These are phyloP conservation scores for Vicia faba DNA, from an alignment of 306 rosid species.

Conservation along the genomic window DNA sequence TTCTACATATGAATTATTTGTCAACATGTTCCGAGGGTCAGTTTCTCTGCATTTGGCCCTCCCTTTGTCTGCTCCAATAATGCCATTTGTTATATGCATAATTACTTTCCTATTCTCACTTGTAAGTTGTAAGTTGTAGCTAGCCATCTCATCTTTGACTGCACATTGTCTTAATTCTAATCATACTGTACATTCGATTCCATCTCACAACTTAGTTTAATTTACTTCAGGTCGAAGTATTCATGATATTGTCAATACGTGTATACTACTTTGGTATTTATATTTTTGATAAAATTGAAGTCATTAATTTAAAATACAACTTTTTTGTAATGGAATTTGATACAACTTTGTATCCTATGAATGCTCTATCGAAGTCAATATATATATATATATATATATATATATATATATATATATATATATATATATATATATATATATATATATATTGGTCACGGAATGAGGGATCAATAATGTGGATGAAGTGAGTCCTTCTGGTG, in stretches of 20 bases:
- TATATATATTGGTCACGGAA: no score
- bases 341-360: no score
- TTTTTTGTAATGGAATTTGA: no score
- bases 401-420: no score
- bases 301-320: no score
- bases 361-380: no score
- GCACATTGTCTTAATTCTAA: constrained; percentile 34
- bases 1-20: constrained; percentile 39
- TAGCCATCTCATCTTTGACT: neutral
- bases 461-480: no score
- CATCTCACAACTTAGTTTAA: neutral
- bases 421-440: no score
- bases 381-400: no score
- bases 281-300: no score
- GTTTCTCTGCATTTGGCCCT: constrained; percentile 41
- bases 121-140: constrained; percentile 10
- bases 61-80: constrained; percentile 39
- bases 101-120: constrained; percentile 21
- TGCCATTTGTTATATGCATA: constrained; percentile 27
- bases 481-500: no score
- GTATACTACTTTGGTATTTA: neutral
- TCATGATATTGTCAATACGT: neutral
- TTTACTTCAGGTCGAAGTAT: neutral
- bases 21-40: constrained; percentile 40
- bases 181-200: constrained; percentile 8